Evolutionary conservation across 306 rosid genomes (phyloP).

Genomic region (Boehmeria nivea): DNA sequence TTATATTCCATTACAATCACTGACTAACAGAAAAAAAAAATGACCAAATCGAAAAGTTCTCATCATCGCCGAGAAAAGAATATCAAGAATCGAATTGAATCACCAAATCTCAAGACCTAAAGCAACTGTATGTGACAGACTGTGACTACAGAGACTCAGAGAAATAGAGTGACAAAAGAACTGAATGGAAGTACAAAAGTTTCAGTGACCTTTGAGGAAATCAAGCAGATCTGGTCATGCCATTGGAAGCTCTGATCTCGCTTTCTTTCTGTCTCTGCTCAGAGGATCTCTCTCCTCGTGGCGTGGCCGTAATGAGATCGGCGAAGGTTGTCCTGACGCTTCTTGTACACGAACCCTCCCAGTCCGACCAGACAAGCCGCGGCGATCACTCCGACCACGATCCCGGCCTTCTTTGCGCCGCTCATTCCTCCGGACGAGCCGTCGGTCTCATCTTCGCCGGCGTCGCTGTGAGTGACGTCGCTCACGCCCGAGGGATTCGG

Average conservation of each 20-base stretch:
- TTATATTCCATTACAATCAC: too few species aligned
- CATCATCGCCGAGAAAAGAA: background rate
- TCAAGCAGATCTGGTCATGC: too few species aligned
- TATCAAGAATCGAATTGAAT: conserved; percentile 11
- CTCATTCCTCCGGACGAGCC: conserved; percentile 48
- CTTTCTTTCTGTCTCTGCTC: too few species aligned
- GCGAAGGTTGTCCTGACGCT: conserved; percentile 60
- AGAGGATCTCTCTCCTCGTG: conserved; percentile 59
- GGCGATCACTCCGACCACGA: conserved; percentile 51
- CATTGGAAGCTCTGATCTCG: too few species aligned
- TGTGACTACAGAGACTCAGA: background rate
- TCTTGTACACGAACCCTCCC: conserved; percentile 65
- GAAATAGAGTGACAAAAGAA: background rate
- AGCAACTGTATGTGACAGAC: background rate
- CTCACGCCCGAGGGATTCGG: conserved; percentile 12
- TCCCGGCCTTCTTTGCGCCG: conserved; percentile 61
- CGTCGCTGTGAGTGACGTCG: conserved; percentile 15
- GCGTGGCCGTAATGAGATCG: conserved; percentile 47
- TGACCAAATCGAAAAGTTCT: too few species aligned
- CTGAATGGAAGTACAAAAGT: background rate
- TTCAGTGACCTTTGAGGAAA: conserved; percentile 10
- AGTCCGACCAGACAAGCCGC: conserved; percentile 39
- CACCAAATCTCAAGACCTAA: background rate
- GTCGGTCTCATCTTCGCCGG: background rate
- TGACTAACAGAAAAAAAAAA: too few species aligned